Conservation (phyloP, 2,329 filamentous ascomycete species). For the Fonsecaea monophora region DNA sequence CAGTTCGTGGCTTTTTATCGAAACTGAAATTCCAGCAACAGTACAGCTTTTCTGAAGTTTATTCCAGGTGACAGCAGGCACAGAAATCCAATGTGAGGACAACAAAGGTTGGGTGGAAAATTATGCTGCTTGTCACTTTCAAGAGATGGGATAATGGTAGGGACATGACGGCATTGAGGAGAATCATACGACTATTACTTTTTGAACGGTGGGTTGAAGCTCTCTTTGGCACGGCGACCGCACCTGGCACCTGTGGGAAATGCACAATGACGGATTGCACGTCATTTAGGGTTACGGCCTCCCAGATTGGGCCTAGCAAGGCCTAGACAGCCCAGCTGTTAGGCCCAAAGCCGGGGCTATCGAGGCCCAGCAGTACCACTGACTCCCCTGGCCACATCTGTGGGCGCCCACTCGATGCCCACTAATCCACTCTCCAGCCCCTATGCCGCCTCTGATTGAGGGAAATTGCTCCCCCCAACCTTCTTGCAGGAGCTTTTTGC, state of each 20-base stretch:
- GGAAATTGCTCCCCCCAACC: constrained; percentile 2
- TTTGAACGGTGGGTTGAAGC: constrained; percentile 3
- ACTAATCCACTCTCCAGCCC: not conserved
- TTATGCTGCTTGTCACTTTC: not conserved
- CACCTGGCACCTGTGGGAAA: not conserved
- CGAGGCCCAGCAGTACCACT: not conserved
- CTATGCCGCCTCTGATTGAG: constrained; percentile 15
- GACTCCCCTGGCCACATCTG: not conserved
- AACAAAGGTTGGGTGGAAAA: not conserved
- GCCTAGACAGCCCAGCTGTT: not conserved
- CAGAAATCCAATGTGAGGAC: not conserved
- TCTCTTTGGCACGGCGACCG: not conserved
- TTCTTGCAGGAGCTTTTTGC: constrained; percentile 5
- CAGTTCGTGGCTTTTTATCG: constrained; percentile 22
- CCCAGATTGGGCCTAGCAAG: constrained; percentile 14
- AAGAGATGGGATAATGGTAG: not conserved
- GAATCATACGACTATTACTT: constrained; percentile 2
- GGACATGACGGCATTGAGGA: not conserved
- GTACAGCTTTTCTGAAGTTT: not conserved
- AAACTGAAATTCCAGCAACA: constrained; percentile 14
- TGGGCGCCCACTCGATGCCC: not conserved
- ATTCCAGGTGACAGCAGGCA: not conserved
- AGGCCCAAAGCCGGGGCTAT: not conserved
- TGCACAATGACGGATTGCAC: constrained; percentile 22
- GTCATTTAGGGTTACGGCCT: constrained; percentile 18